Evolutionary conservation across 2,329 filamentous ascomycete species (phyloP).

Genomic region (Hypocreales sp.): DNA sequence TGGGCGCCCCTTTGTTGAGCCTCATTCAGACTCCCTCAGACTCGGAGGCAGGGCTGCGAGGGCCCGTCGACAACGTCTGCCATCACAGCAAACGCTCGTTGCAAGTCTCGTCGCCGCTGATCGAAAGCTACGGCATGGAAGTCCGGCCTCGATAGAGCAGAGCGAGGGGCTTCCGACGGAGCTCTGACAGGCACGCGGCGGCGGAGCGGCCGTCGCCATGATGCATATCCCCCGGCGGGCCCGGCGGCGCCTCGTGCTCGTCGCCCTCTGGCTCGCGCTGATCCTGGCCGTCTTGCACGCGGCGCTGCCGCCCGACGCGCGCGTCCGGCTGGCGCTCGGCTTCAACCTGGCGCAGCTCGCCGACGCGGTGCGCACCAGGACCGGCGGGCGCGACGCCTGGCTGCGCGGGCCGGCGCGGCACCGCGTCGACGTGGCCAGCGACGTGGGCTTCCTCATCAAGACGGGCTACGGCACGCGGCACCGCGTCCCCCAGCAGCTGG

Average conservation of each 20-base stretch:
- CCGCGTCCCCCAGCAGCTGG: constrained; percentile 29
- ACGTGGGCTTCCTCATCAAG: constrained; percentile 37
- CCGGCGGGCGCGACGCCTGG: constrained; percentile 23
- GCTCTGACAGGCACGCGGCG: too few relatives aligned
- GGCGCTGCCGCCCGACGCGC: constrained; percentile 17
- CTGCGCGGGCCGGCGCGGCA: constrained; percentile 22
- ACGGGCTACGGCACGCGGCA: constrained; percentile 38
- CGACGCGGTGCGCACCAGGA: constrained; percentile 12
- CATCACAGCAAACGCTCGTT: too few relatives aligned
- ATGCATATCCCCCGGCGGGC: constrained; percentile 12
- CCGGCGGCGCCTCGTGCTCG: constrained; percentile 13
- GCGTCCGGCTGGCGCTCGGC: constrained; percentile 15
- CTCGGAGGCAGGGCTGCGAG: too few relatives aligned
- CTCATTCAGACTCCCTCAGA: too few relatives aligned
- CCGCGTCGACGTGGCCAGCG: constrained; percentile 26
- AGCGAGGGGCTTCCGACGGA: too few relatives aligned
- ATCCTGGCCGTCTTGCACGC: constrained; percentile 11
- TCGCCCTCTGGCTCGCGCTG: constrained; percentile 9
- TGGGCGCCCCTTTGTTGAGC: too few relatives aligned
- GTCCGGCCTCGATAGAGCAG: too few relatives aligned
- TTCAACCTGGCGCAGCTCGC: constrained; percentile 18
- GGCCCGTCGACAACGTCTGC: too few relatives aligned
- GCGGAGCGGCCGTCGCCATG: not conserved
- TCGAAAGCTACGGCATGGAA: too few relatives aligned
- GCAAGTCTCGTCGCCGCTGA: too few relatives aligned